phyloP scores from a whole-genome alignment of 768 basidiomycete genomes.

The Tricholoma sp. region DNA sequence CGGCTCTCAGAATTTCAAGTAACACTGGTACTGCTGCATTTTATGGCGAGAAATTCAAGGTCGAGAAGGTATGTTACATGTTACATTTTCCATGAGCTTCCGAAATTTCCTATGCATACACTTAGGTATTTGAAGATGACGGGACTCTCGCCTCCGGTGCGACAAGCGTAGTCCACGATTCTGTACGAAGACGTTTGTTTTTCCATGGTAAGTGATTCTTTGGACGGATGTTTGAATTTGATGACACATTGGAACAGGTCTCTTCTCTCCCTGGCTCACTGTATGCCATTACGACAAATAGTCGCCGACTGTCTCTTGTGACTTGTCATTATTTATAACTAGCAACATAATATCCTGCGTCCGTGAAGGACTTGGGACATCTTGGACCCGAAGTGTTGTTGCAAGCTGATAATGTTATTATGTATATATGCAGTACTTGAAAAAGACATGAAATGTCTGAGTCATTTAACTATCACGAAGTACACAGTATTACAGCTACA shows the following conservation, averaged over 20 bases:
- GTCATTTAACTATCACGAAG: too few species aligned
- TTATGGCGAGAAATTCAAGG: conserved; percentile 54
- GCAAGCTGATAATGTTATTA: too few species aligned
- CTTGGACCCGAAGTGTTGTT: too few species aligned
- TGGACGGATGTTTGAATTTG: not conserved
- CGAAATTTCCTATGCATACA: conserved; percentile 2
- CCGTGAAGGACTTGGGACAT: too few species aligned
- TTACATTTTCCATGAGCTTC: not conserved
- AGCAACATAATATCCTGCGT: too few species aligned
- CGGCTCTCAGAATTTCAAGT: conserved; percentile 46
- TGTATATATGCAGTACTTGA: too few species aligned
- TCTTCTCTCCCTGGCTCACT: conserved; percentile 3
- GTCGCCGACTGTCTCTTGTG: too few species aligned
- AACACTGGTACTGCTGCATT: conserved; percentile 48
- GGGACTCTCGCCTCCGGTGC: conserved; percentile 51
- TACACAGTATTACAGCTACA: too few species aligned
- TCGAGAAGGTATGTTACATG: conserved; percentile 43
- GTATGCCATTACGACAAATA: conserved; percentile 1
- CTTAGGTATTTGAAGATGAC: conserved; percentile 64
- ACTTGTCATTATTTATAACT: too few species aligned
- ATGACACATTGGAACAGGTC: not conserved
- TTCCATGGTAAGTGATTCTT: conserved; percentile 47
- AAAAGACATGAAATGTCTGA: too few species aligned
- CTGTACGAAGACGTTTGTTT: conserved; percentile 44
- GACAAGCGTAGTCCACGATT: conserved; percentile 55